phyloP scores from a whole-genome alignment of 164 flowering plant species.

The Malania oleifera region DNA sequence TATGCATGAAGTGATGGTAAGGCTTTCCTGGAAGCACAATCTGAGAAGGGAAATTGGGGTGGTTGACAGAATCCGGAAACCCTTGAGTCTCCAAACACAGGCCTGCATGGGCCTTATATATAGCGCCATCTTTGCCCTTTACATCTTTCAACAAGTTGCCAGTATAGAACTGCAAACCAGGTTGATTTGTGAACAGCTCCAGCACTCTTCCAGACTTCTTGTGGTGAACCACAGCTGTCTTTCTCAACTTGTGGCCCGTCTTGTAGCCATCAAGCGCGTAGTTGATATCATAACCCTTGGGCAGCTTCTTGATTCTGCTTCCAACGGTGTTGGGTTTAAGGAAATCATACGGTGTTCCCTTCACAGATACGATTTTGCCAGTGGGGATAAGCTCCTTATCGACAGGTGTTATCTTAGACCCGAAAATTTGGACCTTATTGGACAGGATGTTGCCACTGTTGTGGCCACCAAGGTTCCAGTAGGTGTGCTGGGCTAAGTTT shows the following conservation, averaged over 20 bases:
- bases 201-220: no score
- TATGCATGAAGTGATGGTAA: conserved; percentile 21
- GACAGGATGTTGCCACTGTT: conserved; percentile 55
- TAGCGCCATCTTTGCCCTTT: no score
- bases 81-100: neutral
- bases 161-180: no score
- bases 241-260: neutral
- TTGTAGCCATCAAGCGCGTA: neutral
- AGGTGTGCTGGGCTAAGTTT: conserved; percentile 64
- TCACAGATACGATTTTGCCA: no score
- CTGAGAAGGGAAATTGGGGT: conserved; percentile 31
- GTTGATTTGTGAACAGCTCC: no score
- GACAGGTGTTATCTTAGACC: neutral
- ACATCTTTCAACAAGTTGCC: no score
- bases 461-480: conserved; percentile 84
- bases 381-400: no score
- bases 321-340: no score
- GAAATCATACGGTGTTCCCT: no score
- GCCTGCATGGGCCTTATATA: neutral
- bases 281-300: neutral
- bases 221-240: neutral
- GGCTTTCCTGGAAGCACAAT: conserved; percentile 25
- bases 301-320: no score
- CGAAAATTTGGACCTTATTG: conserved; percentile 35
- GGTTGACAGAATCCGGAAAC: conserved; percentile 28